Evolutionary conservation across 2,329 filamentous ascomycete genomes (phyloP), one percentile per base, ranked within the genome.

Genomic region (Orbilia ellipsospora): DNA sequence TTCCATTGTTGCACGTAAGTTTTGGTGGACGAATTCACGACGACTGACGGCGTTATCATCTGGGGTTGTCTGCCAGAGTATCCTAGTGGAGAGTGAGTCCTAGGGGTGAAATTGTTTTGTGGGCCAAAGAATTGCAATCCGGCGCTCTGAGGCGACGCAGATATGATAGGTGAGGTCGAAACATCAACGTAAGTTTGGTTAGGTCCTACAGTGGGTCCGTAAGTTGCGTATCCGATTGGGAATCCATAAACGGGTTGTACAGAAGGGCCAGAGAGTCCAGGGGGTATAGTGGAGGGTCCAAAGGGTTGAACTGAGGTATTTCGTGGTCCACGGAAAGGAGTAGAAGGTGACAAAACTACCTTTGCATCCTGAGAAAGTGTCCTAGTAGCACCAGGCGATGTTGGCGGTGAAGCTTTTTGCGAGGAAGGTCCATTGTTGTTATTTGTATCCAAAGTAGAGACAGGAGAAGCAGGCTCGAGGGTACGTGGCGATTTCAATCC

Each of bases 11-110:
- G 60, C 18, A 31, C 54, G 5, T 55, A 31, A 44, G 52, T 20
- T 12, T 50, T 15, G 16, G 28, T 16, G 45, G 62, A 23, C 20
- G 62, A n/a, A 26, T 20, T 51, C 15, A 57, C 20, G 12, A 44
- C 56, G 36, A 50, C 44, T 36, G 64, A 45, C 23, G 65, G 50
- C 2, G 50, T 51, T 7, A 54, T 55, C 36, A 62, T 68, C 56
- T 60, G 59, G 23, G 36, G 23, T 13, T 56, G 50, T 1, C 56
- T 52, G 16, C 56, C 51, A 44, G 44, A 48, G 44, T 74, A 74
- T 6, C 56, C 56, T 16, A 74, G 63, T n/a, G 70, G 63, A 26
- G 70, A 74, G 18, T 67, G 70, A 36, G 63, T 67, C 70, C 70
- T 54, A 16, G 70, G 50, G 20, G 60, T 44, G 20, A 63, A 59